phyloP scores from a whole-genome alignment of 1,139 yeast species.

The Lodderomyces margitis region DNA sequence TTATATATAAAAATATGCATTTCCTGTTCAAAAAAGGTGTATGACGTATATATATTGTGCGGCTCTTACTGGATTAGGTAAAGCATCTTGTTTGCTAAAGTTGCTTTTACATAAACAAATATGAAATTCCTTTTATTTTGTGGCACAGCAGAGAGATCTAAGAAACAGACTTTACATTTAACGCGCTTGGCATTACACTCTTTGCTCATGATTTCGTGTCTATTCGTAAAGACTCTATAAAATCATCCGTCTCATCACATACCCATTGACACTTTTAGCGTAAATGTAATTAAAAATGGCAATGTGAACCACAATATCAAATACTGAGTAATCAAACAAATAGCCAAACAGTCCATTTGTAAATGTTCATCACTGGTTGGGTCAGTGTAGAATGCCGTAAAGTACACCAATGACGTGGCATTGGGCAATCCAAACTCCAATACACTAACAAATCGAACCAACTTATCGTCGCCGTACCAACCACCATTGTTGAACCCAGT shows the following conservation, averaged over 20 bases:
- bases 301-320: slow-evolving; percentile 55
- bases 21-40: no score
- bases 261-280: slow-evolving; percentile 37
- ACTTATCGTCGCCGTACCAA: slow-evolving; percentile 51
- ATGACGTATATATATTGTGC: not conserved
- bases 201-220: not conserved
- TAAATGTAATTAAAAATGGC: slow-evolving; percentile 65
- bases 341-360: slow-evolving; percentile 83
- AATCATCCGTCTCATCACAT: slow-evolving; percentile 4
- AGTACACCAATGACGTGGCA: slow-evolving; percentile 79
- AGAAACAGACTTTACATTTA: not conserved
- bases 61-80: slow-evolving; percentile 1
- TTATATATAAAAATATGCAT: no score
- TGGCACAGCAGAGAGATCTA: not conserved
- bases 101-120: not conserved
- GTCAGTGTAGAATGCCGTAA: slow-evolving; percentile 81
- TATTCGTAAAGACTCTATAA: slow-evolving; percentile 3
- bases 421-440: slow-evolving; percentile 80
- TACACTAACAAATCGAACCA: slow-evolving; percentile 63
- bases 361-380: slow-evolving; percentile 57
- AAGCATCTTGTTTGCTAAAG: not conserved
- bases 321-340: slow-evolving; percentile 70
- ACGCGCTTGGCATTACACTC: not conserved
- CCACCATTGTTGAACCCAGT: slow-evolving; percentile 45
- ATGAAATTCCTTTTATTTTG: not conserved